Percentiles rank a stretch among this genome's conserved stretches.
These are phyloP conservation scores for Pseudopithomyces maydicus DNA, from an alignment of 2,329 filamentous ascomycete species.

Conservation along the genomic window DNA sequence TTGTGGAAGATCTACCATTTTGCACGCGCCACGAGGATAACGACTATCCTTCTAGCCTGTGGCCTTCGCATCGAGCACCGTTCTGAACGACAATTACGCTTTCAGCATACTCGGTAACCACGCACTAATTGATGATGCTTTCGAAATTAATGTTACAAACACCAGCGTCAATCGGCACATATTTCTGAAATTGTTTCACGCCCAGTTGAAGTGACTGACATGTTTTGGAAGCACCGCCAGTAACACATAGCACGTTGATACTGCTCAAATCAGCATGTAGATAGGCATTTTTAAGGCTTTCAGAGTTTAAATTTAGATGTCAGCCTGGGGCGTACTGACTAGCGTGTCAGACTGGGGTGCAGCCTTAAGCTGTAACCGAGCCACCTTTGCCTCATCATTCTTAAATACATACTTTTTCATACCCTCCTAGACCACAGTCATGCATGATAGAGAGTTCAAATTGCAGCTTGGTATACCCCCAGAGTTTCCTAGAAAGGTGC, in stretches of 20 bases:
- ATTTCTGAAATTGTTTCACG: neutral
- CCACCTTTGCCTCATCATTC: neutral
- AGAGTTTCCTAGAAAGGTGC: conserved; percentile 2
- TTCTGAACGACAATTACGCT: too few species aligned
- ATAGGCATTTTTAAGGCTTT: neutral
- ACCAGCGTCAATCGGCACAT: neutral
- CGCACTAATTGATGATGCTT: neutral
- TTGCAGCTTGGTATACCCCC: neutral
- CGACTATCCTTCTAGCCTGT: too few species aligned
- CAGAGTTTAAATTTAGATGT: too few species aligned
- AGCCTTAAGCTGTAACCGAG: too few species aligned
- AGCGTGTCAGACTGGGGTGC: too few species aligned
- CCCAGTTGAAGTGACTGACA: neutral
- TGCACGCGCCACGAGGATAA: too few species aligned
- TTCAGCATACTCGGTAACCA: neutral
- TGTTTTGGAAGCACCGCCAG: too few species aligned
- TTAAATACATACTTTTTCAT: neutral
- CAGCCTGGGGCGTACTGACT: too few species aligned
- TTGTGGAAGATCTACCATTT: too few species aligned
- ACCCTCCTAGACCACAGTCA: neutral
- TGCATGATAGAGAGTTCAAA: conserved; percentile 3
- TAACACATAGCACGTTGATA: neutral
- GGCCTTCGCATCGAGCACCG: too few species aligned
- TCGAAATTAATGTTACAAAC: neutral
- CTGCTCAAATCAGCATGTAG: neutral